Evolutionary conservation across 192 early-diverging fungal genomes (phyloP), one percentile per base, ranked within the genome.

Genomic region (Dimargaris verticillata): DNA sequence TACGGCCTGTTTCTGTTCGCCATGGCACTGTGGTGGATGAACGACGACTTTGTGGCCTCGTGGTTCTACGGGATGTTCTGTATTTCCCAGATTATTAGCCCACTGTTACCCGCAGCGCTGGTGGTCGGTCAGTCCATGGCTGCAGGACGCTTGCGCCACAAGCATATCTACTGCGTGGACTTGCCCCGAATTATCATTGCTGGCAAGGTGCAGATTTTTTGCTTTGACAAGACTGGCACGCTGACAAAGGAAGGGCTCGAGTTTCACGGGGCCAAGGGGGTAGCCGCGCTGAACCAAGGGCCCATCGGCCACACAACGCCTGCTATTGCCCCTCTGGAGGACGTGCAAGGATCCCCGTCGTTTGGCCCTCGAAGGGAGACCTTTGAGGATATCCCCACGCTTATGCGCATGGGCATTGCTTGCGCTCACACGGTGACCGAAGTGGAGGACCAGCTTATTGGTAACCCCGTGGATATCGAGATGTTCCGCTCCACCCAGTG

Each of bases 161-260:
- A 79, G 63, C 41, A 61, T 15, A 80, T 83, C 25, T 70, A 74
- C 50, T 83, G 78, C 60, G 77, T 83, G 47, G 77, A 83, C 59
- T 64, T 79, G 53, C 68, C 67, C 38, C 63, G 81, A 25, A 79
- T 83, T 53, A 77, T 78, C 18, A 67, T 83, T 64, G 70, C 73
- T 11, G 81, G 78, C 42, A 83, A 83, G 65, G 72, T 79, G 28
- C 78, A 77, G 46, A 75, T 83, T 41, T 78, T 79, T 53, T 75
- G 74, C 63, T 83, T 83, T 53, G 78, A 80, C 63, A 80, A 83
- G 68, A 78, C 80, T 29, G 80, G 80, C 24, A 83, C 81, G 24
- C 61, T 83, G 45, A 83, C 81, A 42, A 78, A 78, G 62, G 81
- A 83, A 53, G 79, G 79, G 9, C 70, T 83, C 15, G 72, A 81